These are phyloP conservation scores for Protomyces lactucae-debilis DNA, from an alignment of 1,139 yeast species.

Conservation along the genomic window DNA sequence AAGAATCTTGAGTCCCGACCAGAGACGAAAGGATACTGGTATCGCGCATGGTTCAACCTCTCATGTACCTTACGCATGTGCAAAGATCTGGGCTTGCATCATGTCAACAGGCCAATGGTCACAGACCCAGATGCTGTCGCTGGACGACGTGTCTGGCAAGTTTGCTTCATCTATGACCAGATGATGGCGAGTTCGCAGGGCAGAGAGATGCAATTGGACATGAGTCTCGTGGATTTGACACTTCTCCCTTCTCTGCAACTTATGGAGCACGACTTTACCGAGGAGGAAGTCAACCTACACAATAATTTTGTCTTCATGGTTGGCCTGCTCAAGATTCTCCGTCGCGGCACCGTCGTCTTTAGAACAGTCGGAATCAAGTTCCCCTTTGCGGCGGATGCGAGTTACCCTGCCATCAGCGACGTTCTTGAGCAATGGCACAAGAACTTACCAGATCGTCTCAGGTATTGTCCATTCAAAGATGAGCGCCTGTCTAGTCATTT, in stretches of 20 bases:
- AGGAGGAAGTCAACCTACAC: constrained; percentile 9
- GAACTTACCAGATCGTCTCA: constrained; percentile 11
- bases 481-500: constrained; percentile 11
- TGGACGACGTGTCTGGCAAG: constrained; percentile 22
- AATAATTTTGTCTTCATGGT: constrained; percentile 24
- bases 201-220: constrained; percentile 15
- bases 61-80: constrained; percentile 11
- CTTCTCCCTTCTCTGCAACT: neutral
- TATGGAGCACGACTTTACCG: neutral
- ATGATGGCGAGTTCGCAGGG: constrained; percentile 25
- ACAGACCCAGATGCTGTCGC: constrained; percentile 12
- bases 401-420: constrained; percentile 13
- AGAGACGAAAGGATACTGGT: constrained; percentile 5
- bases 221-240: constrained; percentile 19
- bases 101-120: neutral
- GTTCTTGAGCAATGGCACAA: constrained; percentile 4
- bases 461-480: neutral
- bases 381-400: constrained; percentile 21
- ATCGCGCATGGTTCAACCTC: constrained; percentile 15
- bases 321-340: constrained; percentile 13
- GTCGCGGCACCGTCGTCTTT: constrained; percentile 16
- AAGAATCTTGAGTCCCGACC: constrained; percentile 25
- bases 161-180: constrained; percentile 22
- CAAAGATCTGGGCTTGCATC: constrained; percentile 15
- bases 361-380: constrained; percentile 19